Conservation (phyloP, 352 stramenopile species). For the Pilasporangium apinafurcum region DNA sequence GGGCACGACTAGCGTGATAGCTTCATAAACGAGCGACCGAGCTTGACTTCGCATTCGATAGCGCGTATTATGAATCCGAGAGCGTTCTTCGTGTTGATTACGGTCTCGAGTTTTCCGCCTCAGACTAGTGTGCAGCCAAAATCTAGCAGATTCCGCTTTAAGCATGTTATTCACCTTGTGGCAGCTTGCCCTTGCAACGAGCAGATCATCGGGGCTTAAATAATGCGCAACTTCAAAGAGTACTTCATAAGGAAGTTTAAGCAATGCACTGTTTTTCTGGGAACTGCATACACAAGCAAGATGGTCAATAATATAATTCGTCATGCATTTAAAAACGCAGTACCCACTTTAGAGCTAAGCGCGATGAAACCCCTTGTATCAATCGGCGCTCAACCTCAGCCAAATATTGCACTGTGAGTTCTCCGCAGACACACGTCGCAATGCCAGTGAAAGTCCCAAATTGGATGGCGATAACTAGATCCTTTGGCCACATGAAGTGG, state of each 20-base stretch:
- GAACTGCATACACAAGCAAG: constrained; percentile 22
- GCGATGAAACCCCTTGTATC: constrained; percentile 37
- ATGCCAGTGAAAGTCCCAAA: constrained; percentile 73
- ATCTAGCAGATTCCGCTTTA: constrained; percentile 73
- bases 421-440: constrained; percentile 54
- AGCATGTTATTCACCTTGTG: constrained; percentile 82
- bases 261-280: constrained; percentile 52
- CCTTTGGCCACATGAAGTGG: constrained; percentile 51
- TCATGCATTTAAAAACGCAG: not conserved
- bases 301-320: not conserved
- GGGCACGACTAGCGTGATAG: constrained; percentile 64
- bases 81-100: constrained; percentile 35
- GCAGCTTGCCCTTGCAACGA: constrained; percentile 65
- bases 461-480: constrained; percentile 70
- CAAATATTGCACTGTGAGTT: constrained; percentile 63
- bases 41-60: constrained; percentile 40
- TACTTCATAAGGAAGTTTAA: constrained; percentile 76
- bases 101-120: constrained; percentile 56
- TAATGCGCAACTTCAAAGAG: constrained; percentile 77
- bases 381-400: constrained; percentile 55
- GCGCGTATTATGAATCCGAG: constrained; percentile 34
- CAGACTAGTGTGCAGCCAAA: constrained; percentile 79
- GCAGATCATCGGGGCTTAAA: constrained; percentile 66
- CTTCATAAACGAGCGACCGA: constrained; percentile 75
- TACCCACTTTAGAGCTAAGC: constrained; percentile 37